Base-by-base conservation (phyloP, 768 basidiomycete genomes). In the Hemileccinum impolitum region DNA sequence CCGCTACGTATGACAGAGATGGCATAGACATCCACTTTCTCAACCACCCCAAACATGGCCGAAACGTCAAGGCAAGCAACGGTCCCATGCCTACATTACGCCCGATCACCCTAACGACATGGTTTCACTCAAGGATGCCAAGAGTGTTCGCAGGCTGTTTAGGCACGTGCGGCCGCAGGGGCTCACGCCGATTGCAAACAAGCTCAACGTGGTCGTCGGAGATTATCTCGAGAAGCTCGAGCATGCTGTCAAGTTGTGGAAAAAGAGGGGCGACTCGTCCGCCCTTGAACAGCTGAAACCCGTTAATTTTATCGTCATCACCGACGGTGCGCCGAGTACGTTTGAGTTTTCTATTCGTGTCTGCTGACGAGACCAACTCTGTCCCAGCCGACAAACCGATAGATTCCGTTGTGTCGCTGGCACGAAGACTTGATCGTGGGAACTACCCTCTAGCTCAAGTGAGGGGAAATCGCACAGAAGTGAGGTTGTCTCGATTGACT, bases 21-120 rank as follows among this genome's bases (percentile, higher is more conserved):
- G 84, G 84, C 3, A 75, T 86, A 35, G 84, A 85, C 50, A 70
- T 85, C 4, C 65, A 79, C 54, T 86, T 86, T 65, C 57, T 86
- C 45, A 84, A 85, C 51, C 60, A 71, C 43, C 36, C 47, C 26
- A 56, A 47, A 45, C 56, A 57, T 30, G 71, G 70, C 0, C 39
- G 46, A 10, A 69, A 72, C 49, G 40, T 81, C 48, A 75, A 70
- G 67, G 79, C 69, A 49, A 41, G 60, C 35, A 15, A 14, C 12
- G 1, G n/a, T 41, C 12, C 14, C n/a, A 21, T 26, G 6, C 25
- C 18, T 35, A 4, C 39, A 30, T 10, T 11, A 11, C 14, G 5
- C 1, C n/a, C 7, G n/a, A 19, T 41, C 25, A 17, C 26, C 8
- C 4, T 44, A 3, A 30, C 43, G 7, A 42, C 43, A 17, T 31